These are phyloP conservation scores for Garcia nutans DNA, from an alignment of 345 rosid genomes.

Conservation along the genomic window DNA sequence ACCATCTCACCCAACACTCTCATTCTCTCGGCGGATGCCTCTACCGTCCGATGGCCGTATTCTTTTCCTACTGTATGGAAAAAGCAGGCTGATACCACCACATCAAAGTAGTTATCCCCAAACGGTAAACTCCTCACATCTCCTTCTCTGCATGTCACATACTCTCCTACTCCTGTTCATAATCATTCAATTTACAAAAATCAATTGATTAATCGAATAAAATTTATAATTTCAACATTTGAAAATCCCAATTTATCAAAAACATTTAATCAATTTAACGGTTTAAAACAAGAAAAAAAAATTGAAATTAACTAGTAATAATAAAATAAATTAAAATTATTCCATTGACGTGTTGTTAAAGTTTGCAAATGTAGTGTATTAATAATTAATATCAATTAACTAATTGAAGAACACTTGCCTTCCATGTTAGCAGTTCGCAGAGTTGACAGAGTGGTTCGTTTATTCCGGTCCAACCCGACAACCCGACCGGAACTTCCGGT, in stretches of 20 bases:
- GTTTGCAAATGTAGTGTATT: no score
- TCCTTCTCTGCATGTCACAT: slow-evolving; percentile 89
- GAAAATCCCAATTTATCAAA: neutral
- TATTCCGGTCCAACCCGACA: slow-evolving; percentile 82
- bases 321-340: neutral
- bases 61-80: slow-evolving; percentile 85
- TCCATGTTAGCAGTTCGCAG: slow-evolving; percentile 84
- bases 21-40: slow-evolving; percentile 86
- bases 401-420: slow-evolving; percentile 39
- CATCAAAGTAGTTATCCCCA: slow-evolving; percentile 82
- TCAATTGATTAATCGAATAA: no score
- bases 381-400: neutral
- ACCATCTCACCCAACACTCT: slow-evolving; percentile 83
- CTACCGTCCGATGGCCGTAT: slow-evolving; percentile 80
- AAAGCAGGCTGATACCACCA: slow-evolving; percentile 83
- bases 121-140: slow-evolving; percentile 86
- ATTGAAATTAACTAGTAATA: no score
- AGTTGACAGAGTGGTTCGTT: slow-evolving; percentile 76
- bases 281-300: no score
- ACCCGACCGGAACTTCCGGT: slow-evolving; percentile 94
- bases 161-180: slow-evolving; percentile 76
- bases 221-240: no score
- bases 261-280: neutral
- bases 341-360: neutral
- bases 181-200: neutral